Percentiles rank a stretch among this genome's conserved stretches.
Conservation (phyloP, 2,329 filamentous ascomycete species). For the Clonostachys chloroleuca region DNA sequence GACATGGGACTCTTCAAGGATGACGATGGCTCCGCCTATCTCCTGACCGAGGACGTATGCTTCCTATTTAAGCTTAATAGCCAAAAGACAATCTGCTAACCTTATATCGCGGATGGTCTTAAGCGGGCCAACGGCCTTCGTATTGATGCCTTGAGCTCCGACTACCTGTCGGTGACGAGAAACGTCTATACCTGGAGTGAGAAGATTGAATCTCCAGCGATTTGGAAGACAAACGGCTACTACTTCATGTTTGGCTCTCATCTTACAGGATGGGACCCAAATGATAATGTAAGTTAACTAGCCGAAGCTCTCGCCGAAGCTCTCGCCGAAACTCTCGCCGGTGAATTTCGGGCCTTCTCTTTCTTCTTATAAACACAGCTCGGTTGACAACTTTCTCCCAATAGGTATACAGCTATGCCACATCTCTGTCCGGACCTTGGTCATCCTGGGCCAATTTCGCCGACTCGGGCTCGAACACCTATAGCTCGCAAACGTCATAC, state of each 20-base stretch:
- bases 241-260: slow-evolving; percentile 64
- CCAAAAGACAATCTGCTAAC: neutral
- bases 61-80: neutral
- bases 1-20: slow-evolving; percentile 60
- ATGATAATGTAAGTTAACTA: slow-evolving; percentile 48
- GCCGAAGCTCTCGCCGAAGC: neutral
- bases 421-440: slow-evolving; percentile 55
- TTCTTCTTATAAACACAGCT: neutral
- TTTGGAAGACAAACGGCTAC: slow-evolving; percentile 53
- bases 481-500: slow-evolving; percentile 55
- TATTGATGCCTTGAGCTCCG: slow-evolving; percentile 49
- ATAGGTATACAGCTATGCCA: slow-evolving; percentile 50
- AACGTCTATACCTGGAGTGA: slow-evolving; percentile 47
- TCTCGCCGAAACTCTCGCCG: neutral
- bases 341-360: neutral
- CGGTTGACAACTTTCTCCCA: accelerated
- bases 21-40: slow-evolving; percentile 54
- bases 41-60: slow-evolving; percentile 58
- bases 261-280: slow-evolving; percentile 53
- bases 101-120: neutral
- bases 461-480: slow-evolving; percentile 50
- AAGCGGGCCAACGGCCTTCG: slow-evolving; percentile 53
- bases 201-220: slow-evolving; percentile 56
- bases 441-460: slow-evolving; percentile 56
- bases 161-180: slow-evolving; percentile 48